Conservation (phyloP, 148 eudicot genomes). For the Chenopodium quinoa region DNA sequence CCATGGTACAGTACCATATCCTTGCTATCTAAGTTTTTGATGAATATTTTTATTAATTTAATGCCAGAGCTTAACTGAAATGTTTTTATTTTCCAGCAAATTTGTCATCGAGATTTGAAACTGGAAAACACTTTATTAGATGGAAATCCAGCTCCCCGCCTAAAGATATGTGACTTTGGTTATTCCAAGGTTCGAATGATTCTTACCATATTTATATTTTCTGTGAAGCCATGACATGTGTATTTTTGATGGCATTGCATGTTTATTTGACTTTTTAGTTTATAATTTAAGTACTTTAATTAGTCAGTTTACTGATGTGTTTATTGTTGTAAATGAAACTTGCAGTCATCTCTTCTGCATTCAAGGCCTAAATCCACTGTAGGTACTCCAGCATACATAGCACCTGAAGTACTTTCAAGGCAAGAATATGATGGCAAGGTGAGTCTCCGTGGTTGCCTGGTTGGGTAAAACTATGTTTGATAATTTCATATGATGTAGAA, state of each 20-base stretch:
- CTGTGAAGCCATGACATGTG: no score
- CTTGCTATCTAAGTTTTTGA: no score
- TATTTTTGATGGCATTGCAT: no score
- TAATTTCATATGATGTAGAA: not conserved
- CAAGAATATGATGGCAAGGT: conserved; percentile 90
- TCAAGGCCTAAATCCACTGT: conserved; percentile 88
- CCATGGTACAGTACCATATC: conserved; percentile 41
- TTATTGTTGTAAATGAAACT: no score
- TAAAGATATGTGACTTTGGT: conserved; percentile 86
- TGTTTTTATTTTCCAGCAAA: conserved; percentile 49
- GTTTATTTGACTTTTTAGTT: no score
- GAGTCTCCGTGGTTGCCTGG: conserved; percentile 12
- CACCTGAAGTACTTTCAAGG: conserved; percentile 80
- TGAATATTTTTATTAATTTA: no score
- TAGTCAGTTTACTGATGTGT: no score
- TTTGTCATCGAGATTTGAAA: conserved; percentile 44
- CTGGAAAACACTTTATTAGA: conserved; percentile 64
- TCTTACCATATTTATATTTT: no score
- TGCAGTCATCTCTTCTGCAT: conserved; percentile 76
- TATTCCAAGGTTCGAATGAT: conserved; percentile 60
- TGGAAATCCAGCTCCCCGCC: conserved; percentile 82
- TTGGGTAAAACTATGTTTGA: not conserved
- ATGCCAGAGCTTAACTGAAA: not conserved
- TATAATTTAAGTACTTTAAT: no score
- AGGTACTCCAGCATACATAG: conserved; percentile 87